Percentiles rank a stretch among this genome's conserved stretches.
These are phyloP conservation scores for Cladosporium sp. DNA, from an alignment of 2,329 filamentous ascomycete genomes.

Conservation along the genomic window DNA sequence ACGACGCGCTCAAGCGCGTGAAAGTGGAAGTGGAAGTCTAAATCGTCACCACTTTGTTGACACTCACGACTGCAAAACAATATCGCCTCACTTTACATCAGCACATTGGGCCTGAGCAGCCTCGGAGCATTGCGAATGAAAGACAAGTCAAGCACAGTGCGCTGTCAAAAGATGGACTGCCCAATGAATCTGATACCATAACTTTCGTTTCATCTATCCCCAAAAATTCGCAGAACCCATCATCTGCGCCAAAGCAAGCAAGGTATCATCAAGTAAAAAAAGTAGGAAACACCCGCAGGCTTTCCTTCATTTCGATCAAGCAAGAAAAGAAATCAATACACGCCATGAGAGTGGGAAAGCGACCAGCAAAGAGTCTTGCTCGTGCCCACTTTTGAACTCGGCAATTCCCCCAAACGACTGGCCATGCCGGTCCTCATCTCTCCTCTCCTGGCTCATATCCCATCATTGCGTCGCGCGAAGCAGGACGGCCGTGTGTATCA, in stretches of 20 bases:
- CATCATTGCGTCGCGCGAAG: neutral
- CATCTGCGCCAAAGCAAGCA: conserved; percentile 1
- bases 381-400: neutral
- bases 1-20: neutral
- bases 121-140: neutral
- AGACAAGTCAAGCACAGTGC: neutral
- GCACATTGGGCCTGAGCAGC: neutral
- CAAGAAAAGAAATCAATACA: neutral
- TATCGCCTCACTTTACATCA: neutral
- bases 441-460: neutral
- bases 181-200: neutral
- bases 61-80: neutral
- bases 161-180: neutral
- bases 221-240: neutral
- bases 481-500: conserved; percentile 16
- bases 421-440: neutral
- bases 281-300: neutral
- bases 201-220: conserved; percentile 6
- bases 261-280: conserved; percentile 11
- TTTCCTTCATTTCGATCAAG: neutral
- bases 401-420: neutral
- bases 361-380: neutral
- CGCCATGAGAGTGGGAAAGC: neutral
- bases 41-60: neutral
- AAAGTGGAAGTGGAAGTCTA: neutral